A percentile compares a stretch with the other conserved stretches of the same genome.
These are phyloP conservation scores for Pichia sp. DNA, from an alignment of 1,139 yeast species.

Conservation along the genomic window DNA sequence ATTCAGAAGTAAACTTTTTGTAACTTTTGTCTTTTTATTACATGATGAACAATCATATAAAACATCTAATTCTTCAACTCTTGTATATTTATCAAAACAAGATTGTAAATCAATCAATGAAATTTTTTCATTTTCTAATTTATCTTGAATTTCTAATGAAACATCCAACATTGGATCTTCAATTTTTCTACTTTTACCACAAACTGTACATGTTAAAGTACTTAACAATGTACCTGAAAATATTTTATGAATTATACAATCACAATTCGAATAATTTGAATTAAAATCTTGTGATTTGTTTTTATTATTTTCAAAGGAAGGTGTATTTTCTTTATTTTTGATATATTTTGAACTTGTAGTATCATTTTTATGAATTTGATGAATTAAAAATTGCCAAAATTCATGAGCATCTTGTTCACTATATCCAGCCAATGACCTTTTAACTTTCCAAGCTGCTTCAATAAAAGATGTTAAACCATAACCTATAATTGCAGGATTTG, in stretches of 20 bases:
- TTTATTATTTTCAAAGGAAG: conserved; percentile 11
- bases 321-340: conserved; percentile 20
- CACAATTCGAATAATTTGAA: conserved; percentile 36
- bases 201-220: conserved; percentile 65
- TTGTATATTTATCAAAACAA: conserved; percentile 72
- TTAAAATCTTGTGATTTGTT: not conserved
- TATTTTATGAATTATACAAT: conserved; percentile 75
- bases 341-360: conserved; percentile 18
- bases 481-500: conserved; percentile 51
- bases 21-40: conserved; percentile 53
- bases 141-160: conserved; percentile 60
- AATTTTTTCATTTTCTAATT: conserved; percentile 14
- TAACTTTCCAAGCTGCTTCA: conserved; percentile 77
- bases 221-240: conserved; percentile 72
- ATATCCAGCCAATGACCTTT: conserved; percentile 82
- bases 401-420: conserved; percentile 98
- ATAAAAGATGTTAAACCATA: conserved; percentile 70
- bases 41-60: conserved; percentile 68
- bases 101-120: conserved; percentile 38
- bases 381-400: conserved; percentile 83
- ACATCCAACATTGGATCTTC: conserved; percentile 88
- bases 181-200: conserved; percentile 59
- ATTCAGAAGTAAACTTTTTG: conserved; percentile 62
- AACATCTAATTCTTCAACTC: conserved; percentile 67
- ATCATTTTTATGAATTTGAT: conserved; percentile 65